Evolutionary conservation across 495 filamentous ascomycete genomes (phyloP).

Genomic region (Immersiella caudata): DNA sequence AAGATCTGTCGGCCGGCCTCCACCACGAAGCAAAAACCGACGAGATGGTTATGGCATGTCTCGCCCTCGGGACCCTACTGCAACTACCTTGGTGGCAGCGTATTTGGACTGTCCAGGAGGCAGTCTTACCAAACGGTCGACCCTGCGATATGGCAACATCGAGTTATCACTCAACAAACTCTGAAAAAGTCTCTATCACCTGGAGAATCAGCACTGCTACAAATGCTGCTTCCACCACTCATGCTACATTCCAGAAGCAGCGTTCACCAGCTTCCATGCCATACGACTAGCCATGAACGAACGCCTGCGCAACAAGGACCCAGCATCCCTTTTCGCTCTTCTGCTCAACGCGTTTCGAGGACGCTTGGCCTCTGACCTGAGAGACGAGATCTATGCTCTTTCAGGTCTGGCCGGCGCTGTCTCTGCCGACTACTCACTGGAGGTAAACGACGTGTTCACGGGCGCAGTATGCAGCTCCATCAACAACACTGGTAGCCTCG

Average conservation of each 20-base stretch:
- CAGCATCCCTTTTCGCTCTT: not conserved
- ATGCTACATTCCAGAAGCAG: not conserved
- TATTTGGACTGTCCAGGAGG: not conserved
- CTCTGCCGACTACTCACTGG: not conserved
- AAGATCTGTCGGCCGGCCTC: not conserved
- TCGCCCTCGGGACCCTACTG: not conserved
- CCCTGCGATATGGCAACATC: not conserved
- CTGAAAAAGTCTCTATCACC: not conserved
- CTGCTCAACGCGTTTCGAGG: not conserved
- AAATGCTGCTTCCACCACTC: not conserved
- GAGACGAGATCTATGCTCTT: not conserved
- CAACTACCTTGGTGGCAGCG: not conserved
- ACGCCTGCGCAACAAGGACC: not conserved
- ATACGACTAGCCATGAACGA: not conserved
- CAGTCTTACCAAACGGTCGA: not conserved
- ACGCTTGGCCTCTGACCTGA: not conserved
- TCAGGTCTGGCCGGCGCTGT: not conserved
- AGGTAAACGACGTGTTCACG: not conserved
- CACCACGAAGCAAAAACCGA: not conserved
- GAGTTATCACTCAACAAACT: not conserved
- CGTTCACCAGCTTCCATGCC: not conserved
- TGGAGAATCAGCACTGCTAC: not conserved
- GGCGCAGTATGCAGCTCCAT: not conserved
- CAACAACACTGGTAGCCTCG: not conserved
- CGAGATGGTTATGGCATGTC: not conserved